Conservation (phyloP, 257 asterid genomes). For the Oldenlandia corymbosa region DNA sequence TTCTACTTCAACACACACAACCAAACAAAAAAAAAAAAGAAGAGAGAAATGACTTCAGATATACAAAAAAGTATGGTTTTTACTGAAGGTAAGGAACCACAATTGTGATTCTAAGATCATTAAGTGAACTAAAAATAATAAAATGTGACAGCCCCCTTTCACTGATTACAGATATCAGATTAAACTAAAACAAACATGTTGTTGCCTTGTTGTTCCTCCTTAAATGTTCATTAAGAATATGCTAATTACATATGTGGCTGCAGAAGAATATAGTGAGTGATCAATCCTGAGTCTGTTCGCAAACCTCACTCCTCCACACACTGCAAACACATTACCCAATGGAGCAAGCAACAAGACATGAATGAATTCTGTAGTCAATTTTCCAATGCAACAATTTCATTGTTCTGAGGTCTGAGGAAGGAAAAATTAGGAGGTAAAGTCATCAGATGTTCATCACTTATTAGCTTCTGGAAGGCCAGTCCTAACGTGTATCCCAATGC, state of each 20-base stretch:
- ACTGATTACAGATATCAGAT: too few species aligned
- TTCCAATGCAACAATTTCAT: constrained; percentile 26
- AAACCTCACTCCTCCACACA: neutral
- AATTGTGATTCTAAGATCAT: too few species aligned
- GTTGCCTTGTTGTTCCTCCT: too few species aligned
- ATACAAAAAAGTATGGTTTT: too few species aligned
- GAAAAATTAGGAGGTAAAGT: constrained; percentile 55
- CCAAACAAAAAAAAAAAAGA: too few species aligned
- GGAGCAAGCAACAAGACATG: neutral
- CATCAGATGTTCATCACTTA: constrained; percentile 53
- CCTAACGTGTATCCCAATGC: constrained; percentile 78
- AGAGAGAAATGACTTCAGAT: too few species aligned
- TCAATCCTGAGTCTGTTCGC: neutral
- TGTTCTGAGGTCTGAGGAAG: constrained; percentile 23
- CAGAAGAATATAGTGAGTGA: neutral
- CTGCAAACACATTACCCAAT: neutral
- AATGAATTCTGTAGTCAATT: neutral
- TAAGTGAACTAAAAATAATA: too few species aligned
- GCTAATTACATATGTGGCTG: neutral
- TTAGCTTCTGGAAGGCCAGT: constrained; percentile 50
- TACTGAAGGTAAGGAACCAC: too few species aligned
- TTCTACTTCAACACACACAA: too few species aligned
- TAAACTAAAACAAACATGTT: too few species aligned
- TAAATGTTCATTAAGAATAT: too few species aligned
- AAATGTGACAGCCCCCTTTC: too few species aligned